These are phyloP conservation scores for Carpinus fangiana DNA, from an alignment of 306 rosid genomes.

Conservation along the genomic window DNA sequence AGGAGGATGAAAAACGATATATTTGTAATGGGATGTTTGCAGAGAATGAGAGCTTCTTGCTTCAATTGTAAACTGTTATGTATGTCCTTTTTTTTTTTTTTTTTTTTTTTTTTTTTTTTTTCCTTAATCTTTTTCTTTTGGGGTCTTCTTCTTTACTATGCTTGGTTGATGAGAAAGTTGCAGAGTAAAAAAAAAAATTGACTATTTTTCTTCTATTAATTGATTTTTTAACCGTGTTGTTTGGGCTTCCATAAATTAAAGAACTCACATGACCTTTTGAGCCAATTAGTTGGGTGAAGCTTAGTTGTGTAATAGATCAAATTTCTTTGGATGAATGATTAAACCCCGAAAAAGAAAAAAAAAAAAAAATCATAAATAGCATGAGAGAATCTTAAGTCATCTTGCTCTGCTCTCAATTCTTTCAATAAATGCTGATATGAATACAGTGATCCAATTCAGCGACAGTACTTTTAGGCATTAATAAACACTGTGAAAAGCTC, in stretches of 20 bases:
- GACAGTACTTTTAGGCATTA: slow-evolving; percentile 29
- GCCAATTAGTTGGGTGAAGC: slow-evolving; percentile 19
- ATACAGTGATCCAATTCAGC: slow-evolving; percentile 25
- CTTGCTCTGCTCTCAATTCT: not conserved
- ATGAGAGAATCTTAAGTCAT: not conserved
- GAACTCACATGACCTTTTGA: not conserved
- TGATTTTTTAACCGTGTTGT: not conserved
- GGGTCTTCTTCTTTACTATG: not conserved
- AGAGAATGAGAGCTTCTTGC: slow-evolving; percentile 46
- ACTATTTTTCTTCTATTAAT: not conserved
- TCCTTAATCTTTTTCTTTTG: not conserved
- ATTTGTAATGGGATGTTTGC: slow-evolving; percentile 52
- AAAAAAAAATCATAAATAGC: not conserved
- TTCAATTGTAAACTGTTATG: slow-evolving; percentile 44
- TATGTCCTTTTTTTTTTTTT: not conserved
- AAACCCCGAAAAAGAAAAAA: not conserved
- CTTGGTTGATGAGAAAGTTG: slow-evolving; percentile 27
- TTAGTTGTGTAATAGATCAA: not conserved
- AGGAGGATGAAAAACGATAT: slow-evolving; percentile 19
- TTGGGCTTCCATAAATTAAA: not conserved
- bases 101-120: not conserved
- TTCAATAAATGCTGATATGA: slow-evolving; percentile 41
- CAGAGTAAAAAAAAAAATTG: not conserved
- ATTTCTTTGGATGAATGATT: slow-evolving; percentile 12
- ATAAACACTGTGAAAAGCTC: slow-evolving; percentile 20